Evolutionary conservation across 2,329 filamentous ascomycete genomes (phyloP).

Genomic region (Sphaceloma murrayae): DNA sequence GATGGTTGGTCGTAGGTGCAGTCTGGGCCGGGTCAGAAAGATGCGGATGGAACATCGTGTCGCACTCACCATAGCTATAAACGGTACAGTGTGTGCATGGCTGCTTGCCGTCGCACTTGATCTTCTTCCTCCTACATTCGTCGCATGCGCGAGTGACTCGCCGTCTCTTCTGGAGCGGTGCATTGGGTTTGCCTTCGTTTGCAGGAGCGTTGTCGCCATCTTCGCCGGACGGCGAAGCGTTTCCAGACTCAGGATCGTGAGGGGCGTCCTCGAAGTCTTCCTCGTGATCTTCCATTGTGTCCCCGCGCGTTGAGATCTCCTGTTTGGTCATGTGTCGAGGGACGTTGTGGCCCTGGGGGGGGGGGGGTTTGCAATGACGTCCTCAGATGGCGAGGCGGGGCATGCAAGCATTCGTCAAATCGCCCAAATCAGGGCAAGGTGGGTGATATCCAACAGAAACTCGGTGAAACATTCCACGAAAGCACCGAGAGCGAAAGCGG

Average conservation of each 20-base stretch:
- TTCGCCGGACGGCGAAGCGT: constrained; percentile 17
- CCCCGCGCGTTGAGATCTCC: constrained; percentile 7
- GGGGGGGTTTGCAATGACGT: no score
- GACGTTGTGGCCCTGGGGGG: no score
- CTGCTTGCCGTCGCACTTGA: constrained; percentile 47
- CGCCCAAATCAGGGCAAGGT: no score
- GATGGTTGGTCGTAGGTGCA: constrained; percentile 95
- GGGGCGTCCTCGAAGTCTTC: constrained; percentile 13
- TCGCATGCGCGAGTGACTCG: constrained; percentile 86
- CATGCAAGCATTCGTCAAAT: no score
- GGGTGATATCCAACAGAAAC: no score
- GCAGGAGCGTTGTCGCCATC: constrained; percentile 23
- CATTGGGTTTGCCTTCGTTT: constrained; percentile 21
- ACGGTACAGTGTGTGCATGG: constrained; percentile 83
- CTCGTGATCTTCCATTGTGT: constrained; percentile 9
- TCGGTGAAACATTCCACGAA: no score
- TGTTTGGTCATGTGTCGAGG: constrained; percentile 9
- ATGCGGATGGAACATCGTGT: neutral
- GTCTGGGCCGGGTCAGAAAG: constrained; percentile 43
- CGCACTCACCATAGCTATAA: constrained; percentile 80
- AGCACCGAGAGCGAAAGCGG: no score
- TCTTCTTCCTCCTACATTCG: constrained; percentile 64
- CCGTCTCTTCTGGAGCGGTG: constrained; percentile 51
- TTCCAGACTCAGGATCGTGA: constrained; percentile 8
- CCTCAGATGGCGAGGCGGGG: no score